Evolutionary conservation across 1,284 basidiomycete species (phyloP).

Genomic region (Naganishia cerealis): DNA sequence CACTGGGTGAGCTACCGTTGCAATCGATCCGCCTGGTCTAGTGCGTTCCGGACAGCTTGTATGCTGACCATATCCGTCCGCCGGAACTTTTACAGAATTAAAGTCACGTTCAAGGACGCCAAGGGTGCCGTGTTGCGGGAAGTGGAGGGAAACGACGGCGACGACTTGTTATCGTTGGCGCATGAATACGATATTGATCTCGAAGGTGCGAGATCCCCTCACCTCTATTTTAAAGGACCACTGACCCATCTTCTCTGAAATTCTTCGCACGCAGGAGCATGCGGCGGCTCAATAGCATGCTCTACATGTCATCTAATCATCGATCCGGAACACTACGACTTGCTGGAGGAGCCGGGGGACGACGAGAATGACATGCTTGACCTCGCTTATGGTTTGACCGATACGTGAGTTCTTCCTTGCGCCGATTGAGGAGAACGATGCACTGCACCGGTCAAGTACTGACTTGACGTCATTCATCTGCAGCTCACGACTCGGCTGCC

Average conservation of each 20-base stretch:
- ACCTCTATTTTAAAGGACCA: background rate
- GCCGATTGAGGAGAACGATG: background rate
- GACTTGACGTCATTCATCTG: background rate
- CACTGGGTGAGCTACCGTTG: constrained; percentile 48
- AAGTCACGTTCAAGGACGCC: constrained; percentile 82
- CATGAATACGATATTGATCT: constrained; percentile 96
- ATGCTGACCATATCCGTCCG: background rate
- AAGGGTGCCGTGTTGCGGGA: constrained; percentile 81
- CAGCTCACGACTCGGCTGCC: constrained; percentile 65
- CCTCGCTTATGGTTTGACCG: constrained; percentile 93
- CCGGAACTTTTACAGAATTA: constrained; percentile 63
- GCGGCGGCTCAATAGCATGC: constrained; percentile 94
- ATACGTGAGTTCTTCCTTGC: constrained; percentile 65
- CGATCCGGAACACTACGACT: constrained; percentile 76
- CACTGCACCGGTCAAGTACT: background rate
- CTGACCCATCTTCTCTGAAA: background rate
- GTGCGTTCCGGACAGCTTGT: constrained; percentile 5
- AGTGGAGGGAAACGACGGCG: constrained; percentile 88
- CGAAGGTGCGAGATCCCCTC: constrained; percentile 67
- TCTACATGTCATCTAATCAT: constrained; percentile 97
- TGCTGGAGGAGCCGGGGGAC: constrained; percentile 85
- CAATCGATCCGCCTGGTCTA: constrained; percentile 2
- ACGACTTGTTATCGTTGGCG: constrained; percentile 84
- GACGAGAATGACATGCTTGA: constrained; percentile 99
- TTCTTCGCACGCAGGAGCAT: constrained; percentile 66